Evolutionary conservation across 768 basidiomycete species (phyloP), one percentile per base, ranked within the genome.

Genomic region (Tylopilus subfusipes): DNA sequence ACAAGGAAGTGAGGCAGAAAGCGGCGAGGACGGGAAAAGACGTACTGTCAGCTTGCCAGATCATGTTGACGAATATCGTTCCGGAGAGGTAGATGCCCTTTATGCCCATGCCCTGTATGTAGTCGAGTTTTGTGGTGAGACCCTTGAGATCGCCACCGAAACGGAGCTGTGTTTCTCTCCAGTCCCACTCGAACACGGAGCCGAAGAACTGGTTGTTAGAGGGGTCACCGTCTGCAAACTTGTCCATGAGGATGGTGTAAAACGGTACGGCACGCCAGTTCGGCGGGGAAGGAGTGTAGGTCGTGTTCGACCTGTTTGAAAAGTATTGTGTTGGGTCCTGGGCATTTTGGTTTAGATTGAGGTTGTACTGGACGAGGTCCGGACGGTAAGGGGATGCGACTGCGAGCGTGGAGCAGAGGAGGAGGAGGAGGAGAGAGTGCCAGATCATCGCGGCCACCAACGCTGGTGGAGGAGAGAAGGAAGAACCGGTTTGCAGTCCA

Each of bases 1-100:
- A 36, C 4, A n/a, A 9, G 42, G 43, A 45, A 11, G 34, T 52
- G 53, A 59, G 7, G 25, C 49, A 27, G 36, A 38, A 42, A 38
- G 27, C 7, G 3, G 12, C 12, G 30, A 14, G 40, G 50, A 13
- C 42, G 34, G 33, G 19, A 33, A 25, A 47, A 40, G 25, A 82
- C 92, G 67, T 50, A 94, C 93, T 93, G 80, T 96, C 93, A 4
- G 92, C 88, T 67, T 94, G 88, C 93, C 93, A 96, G n/a, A 92
- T 72, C 93, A 94, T 94, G 79, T 96, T 96, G 57, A 97, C 57
- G 71, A 93, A 97, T 49, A 86, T 84, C 2, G 94, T 97, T 49
- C 94, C 94, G 22, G 94, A 92, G 68, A 96, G 88, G 74, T 92
- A 97, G 62, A 97, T 84, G 48, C 84, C 79, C 62, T 77, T 76